Conservation (phyloP, 129 eudicot species). For the Mikania micrantha region DNA sequence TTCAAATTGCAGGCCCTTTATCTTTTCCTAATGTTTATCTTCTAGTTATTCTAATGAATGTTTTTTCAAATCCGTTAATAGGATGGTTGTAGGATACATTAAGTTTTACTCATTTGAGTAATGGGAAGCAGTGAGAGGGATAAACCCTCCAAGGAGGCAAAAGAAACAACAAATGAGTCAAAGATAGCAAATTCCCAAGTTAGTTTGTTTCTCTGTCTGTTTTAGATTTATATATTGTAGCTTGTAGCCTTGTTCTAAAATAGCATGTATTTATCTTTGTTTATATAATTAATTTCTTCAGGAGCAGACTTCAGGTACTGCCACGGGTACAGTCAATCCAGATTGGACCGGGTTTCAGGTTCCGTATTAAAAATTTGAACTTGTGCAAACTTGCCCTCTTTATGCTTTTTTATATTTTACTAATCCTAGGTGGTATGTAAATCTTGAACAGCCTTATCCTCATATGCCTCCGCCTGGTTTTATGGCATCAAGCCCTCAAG, state of each 20-base stretch:
- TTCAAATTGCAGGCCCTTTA: neutral
- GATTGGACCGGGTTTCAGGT: conserved; percentile 92
- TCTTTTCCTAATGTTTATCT: neutral
- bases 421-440: conserved; percentile 16
- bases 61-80: conserved; percentile 10
- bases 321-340: conserved; percentile 48
- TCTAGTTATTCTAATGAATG: conserved; percentile 1
- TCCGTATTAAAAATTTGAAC: neutral
- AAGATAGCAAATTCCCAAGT: conserved; percentile 52
- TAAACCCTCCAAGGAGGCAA: conserved; percentile 66
- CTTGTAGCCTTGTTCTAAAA: neutral
- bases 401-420: conserved; percentile 13
- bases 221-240: neutral
- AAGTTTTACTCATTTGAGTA: conserved; percentile 34
- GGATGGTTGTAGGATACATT: conserved; percentile 47
- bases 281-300: conserved; percentile 13
- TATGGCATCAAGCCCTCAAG: conserved; percentile 84
- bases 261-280: neutral
- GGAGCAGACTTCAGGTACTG: conserved; percentile 64
- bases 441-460: conserved; percentile 71
- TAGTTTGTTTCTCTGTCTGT: neutral
- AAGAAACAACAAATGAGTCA: conserved; percentile 51
- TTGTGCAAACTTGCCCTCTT: neutral
- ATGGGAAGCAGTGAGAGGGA: conserved; percentile 98
- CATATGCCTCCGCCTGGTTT: conserved; percentile 88